These are phyloP conservation scores for Saururus chinensis DNA, from an alignment of 164 flowering plant species.

Conservation along the genomic window DNA sequence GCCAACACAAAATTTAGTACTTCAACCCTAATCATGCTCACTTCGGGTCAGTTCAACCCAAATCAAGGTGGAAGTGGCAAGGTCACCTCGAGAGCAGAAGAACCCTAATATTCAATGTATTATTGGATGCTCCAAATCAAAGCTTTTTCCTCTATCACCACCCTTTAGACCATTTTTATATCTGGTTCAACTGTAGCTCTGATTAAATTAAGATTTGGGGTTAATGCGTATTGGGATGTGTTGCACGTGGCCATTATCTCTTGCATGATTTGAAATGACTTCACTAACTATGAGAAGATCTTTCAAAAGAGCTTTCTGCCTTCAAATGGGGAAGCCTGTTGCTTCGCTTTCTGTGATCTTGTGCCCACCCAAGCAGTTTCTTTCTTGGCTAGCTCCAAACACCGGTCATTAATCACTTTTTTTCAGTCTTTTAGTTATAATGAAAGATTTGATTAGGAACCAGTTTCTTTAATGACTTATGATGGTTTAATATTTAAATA, in stretches of 20 bases:
- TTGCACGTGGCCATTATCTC: constrained; percentile 3
- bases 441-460: not conserved
- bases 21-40: constrained; percentile 4
- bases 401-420: not conserved
- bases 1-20: no score
- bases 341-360: not conserved
- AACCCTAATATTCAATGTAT: not conserved
- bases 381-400: not conserved
- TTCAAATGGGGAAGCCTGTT: not conserved
- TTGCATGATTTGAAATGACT: constrained; percentile 4
- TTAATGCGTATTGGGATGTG: constrained; percentile 10
- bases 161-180: not conserved
- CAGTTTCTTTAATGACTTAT: not conserved
- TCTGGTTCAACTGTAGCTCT: not conserved
- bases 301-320: not conserved
- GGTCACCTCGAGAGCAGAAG: constrained; percentile 5
- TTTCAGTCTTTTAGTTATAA: not conserved
- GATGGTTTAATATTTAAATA: no score
- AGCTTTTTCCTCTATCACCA: constrained; percentile 4
- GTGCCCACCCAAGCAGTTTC: not conserved
- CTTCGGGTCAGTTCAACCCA: not conserved
- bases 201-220: not conserved
- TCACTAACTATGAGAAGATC: constrained; percentile 12
- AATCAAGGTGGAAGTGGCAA: not conserved
- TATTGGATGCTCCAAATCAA: constrained; percentile 4